phyloP scores from a whole-genome alignment of 768 basidiomycete genomes.

The Tulasnella sp. region DNA sequence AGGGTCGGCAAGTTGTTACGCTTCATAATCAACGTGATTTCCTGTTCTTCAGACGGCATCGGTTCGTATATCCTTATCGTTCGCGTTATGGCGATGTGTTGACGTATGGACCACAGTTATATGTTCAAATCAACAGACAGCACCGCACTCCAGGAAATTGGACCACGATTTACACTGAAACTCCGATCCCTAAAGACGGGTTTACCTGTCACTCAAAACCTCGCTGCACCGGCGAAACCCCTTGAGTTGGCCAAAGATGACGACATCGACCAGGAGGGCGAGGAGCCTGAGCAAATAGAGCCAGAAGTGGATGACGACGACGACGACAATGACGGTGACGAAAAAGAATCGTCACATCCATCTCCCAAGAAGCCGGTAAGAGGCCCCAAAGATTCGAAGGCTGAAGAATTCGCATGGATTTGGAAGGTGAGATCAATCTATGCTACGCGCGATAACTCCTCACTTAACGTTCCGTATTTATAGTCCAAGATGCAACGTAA shows the following conservation, averaged over 20 bases:
- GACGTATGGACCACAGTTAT: conserved; percentile 40
- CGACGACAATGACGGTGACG: conserved; percentile 24
- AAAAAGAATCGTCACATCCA: neutral
- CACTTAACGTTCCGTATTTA: neutral
- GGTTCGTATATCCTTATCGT: conserved; percentile 37
- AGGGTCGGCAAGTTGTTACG: conserved; percentile 92
- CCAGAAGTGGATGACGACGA: conserved; percentile 29
- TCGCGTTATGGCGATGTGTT: conserved; percentile 14
- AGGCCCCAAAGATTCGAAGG: conserved; percentile 29
- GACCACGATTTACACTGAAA: conserved; percentile 93
- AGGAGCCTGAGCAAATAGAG: conserved; percentile 19
- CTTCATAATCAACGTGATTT: conserved; percentile 97
- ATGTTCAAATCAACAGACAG: conserved; percentile 86
- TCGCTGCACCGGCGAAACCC: conserved; percentile 48
- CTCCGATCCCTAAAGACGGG: conserved; percentile 80
- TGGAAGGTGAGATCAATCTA: conserved; percentile 60
- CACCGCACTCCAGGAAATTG: conserved; percentile 92
- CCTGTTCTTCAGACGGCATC: conserved; percentile 90
- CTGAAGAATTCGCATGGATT: conserved; percentile 73
- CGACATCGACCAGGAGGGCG: too few relatives aligned
- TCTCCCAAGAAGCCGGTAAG: neutral
- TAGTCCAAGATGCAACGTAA: conserved; percentile 9
- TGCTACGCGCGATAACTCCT: neutral
- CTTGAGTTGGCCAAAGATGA: conserved; percentile 29
- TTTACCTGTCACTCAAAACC: conserved; percentile 62